A percentile compares a stretch with the other conserved stretches of the same genome.
Conservation (phyloP, 495 filamentous ascomycete genomes). For the Penicillium daleae region DNA sequence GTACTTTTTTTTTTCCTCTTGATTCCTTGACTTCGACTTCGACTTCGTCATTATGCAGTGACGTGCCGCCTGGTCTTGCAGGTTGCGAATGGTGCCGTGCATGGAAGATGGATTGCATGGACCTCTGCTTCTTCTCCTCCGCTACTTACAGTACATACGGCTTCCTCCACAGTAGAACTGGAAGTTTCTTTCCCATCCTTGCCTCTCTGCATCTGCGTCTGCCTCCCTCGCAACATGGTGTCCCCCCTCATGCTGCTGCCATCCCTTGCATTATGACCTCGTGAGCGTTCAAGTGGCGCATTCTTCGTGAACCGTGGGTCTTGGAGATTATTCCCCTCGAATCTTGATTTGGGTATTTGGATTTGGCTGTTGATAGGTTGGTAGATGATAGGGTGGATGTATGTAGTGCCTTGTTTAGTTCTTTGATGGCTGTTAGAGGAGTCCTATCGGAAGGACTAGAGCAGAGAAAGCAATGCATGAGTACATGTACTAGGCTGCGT, state of each 20-base stretch:
- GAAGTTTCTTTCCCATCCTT: not conserved
- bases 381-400: not conserved
- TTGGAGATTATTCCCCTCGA: not conserved
- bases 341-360: not conserved
- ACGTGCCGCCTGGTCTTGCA: not conserved
- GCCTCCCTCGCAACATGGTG: not conserved
- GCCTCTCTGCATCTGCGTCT: not conserved
- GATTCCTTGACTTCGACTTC: not conserved
- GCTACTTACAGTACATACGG: too few species aligned
- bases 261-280: slow-evolving; percentile 35
- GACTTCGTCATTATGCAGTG: slow-evolving; percentile 2
- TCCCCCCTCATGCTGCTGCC: slow-evolving; percentile 6
- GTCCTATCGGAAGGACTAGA: not conserved
- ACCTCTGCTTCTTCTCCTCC: not conserved
- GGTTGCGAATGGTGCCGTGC: slow-evolving; percentile 23
- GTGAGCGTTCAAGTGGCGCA: slow-evolving; percentile 18
- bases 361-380: not conserved
- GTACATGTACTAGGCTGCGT: not conserved
- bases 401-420: not conserved
- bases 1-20: slow-evolving; percentile 1
- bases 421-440: not conserved
- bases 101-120: slow-evolving; percentile 3
- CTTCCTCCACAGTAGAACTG: too few species aligned
- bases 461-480: not conserved
- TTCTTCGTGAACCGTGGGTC: slow-evolving; percentile 13